phyloP scores from a whole-genome alignment of 2,329 filamentous ascomycete species.

The Fusarium zealandicum region DNA sequence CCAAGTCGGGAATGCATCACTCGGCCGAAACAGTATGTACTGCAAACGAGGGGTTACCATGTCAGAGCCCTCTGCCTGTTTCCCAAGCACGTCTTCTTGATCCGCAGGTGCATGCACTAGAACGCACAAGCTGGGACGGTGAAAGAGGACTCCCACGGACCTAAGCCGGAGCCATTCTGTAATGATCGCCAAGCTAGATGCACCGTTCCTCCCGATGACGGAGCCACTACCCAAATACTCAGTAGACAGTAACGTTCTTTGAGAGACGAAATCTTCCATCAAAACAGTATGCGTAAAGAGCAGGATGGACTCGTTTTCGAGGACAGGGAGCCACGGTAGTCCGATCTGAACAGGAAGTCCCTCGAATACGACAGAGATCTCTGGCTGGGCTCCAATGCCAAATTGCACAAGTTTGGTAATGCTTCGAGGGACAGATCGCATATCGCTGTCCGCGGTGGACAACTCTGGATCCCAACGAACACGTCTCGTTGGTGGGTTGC shows the following conservation, averaged over 20 bases:
- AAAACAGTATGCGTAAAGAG: conserved; percentile 48
- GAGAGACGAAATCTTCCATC: conserved; percentile 44
- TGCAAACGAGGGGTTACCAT: conserved; percentile 34
- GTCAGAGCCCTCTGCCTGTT: background rate
- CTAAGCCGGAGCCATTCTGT: conserved; percentile 47
- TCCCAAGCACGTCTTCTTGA: conserved; percentile 45
- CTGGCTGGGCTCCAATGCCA: conserved; percentile 12
- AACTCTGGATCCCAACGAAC: background rate
- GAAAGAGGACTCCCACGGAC: conserved; percentile 48
- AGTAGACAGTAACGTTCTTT: conserved; percentile 10
- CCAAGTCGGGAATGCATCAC: conserved; percentile 18
- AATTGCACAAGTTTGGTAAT: conserved; percentile 30
- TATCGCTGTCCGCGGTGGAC: background rate
- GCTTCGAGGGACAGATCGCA: background rate
- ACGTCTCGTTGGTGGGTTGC: no score
- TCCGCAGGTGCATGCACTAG: conserved; percentile 50
- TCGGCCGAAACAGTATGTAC: conserved; percentile 50
- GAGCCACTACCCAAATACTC: conserved; percentile 34
- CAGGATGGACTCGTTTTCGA: conserved; percentile 38
- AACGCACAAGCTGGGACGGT: conserved; percentile 45
- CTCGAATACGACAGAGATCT: conserved; percentile 26
- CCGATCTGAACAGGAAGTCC: conserved; percentile 1
- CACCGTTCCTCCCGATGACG: conserved; percentile 20
- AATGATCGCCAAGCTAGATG: conserved; percentile 38
- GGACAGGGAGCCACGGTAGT: conserved; percentile 39